These are phyloP conservation scores for Phragmites australis DNA, from an alignment of 176 grass and related monocot genomes.

Conservation along the genomic window DNA sequence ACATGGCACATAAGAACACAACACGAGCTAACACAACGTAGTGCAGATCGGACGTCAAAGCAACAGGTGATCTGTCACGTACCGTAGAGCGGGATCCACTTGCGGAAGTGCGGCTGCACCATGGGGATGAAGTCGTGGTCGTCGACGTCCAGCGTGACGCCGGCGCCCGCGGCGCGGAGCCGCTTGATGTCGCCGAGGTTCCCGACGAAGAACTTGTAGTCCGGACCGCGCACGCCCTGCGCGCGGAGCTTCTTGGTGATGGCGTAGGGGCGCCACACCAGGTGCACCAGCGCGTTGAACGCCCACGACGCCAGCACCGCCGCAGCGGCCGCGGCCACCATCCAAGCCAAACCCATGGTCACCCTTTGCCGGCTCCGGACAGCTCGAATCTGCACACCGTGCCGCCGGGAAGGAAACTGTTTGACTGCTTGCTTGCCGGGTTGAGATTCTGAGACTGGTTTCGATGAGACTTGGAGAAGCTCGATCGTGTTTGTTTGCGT, in stretches of 20 bases:
- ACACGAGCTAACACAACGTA: not conserved
- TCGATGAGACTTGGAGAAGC: not conserved
- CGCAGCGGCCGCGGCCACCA: not conserved
- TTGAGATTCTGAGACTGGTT: not conserved
- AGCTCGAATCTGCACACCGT: not conserved
- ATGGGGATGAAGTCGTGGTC: conserved; percentile 52
- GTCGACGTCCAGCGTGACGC: conserved; percentile 9
- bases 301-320: conserved; percentile 22
- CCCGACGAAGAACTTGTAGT: conserved; percentile 40
- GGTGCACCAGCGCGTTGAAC: conserved; percentile 37
- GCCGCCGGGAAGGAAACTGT: not conserved
- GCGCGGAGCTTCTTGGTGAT: conserved; percentile 14
- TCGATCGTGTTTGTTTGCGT: not conserved
- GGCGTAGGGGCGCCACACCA: conserved; percentile 46
- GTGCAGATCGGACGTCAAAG: too few relatives aligned
- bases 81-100: conserved; percentile 57
- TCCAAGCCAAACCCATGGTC: conserved; percentile 19
- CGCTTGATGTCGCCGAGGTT: conserved; percentile 51
- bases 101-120: conserved; percentile 49
- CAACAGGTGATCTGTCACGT: not conserved
- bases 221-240: conserved; percentile 55
- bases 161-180: conserved; percentile 25
- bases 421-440: not conserved
- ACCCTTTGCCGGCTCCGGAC: not conserved
- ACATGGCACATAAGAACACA: not conserved